These are phyloP conservation scores for Penicillium desertorum DNA, from an alignment of 495 filamentous ascomycete genomes.

Conservation along the genomic window DNA sequence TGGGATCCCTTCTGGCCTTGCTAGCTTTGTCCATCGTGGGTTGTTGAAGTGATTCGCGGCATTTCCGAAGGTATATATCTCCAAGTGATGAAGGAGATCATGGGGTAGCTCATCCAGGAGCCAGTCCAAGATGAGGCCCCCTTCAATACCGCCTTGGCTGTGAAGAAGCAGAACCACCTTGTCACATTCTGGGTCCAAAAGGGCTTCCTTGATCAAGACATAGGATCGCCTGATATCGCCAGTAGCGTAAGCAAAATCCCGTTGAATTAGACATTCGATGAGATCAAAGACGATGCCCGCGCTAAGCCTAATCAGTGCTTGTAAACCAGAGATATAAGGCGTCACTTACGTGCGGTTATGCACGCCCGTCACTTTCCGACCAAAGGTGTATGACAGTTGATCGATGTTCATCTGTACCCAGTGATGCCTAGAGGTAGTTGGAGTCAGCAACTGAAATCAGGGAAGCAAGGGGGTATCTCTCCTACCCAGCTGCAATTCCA, in stretches of 20 bases:
- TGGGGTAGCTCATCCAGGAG: slow-evolving; percentile 73
- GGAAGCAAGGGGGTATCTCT: not conserved
- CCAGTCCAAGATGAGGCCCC: slow-evolving; percentile 73
- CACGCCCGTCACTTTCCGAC: slow-evolving; percentile 72
- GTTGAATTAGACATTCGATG: slow-evolving; percentile 73
- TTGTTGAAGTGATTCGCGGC: slow-evolving; percentile 91
- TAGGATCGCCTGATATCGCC: slow-evolving; percentile 58
- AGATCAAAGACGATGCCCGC: slow-evolving; percentile 70
- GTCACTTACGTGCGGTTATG: slow-evolving; percentile 68
- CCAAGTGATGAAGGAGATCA: slow-evolving; percentile 64
- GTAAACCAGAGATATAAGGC: not conserved
- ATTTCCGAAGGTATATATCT: slow-evolving; percentile 83
- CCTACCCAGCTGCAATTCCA: slow-evolving; percentile 38
- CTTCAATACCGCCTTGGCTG: slow-evolving; percentile 79
- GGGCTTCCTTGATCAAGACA: slow-evolving; percentile 28
- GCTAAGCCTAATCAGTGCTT: slow-evolving; percentile 16
- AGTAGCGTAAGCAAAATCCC: slow-evolving; percentile 72
- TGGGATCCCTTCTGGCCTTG: not conserved
- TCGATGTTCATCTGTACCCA: slow-evolving; percentile 69
- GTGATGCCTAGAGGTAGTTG: slow-evolving; percentile 25
- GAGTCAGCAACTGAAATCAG: not conserved
- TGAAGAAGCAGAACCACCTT: slow-evolving; percentile 80
- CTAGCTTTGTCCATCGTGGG: slow-evolving; percentile 48
- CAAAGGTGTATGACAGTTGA: slow-evolving; percentile 70
- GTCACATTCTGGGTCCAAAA: slow-evolving; percentile 48